Conservation (phyloP, 2,329 filamentous ascomycete genomes). For the Aotearoamyces nothofagi region DNA sequence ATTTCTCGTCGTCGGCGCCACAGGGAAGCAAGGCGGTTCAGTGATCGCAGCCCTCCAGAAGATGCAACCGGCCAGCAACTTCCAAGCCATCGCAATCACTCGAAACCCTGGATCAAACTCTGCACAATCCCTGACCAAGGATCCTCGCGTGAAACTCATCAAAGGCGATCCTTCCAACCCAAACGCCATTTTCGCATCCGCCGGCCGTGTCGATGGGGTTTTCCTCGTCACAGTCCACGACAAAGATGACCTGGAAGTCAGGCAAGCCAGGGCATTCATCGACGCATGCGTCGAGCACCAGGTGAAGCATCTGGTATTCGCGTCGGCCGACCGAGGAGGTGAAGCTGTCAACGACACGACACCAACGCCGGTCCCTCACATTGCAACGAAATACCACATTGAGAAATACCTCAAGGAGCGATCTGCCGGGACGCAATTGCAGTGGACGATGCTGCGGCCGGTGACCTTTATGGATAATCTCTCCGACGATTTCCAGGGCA, state of each 20-base stretch:
- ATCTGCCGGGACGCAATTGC: slow-evolving; percentile 24
- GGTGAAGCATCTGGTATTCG: slow-evolving; percentile 47
- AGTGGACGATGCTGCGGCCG: slow-evolving; percentile 37
- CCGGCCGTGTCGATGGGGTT: slow-evolving; percentile 34
- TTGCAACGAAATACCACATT: slow-evolving; percentile 35
- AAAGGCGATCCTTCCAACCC: slow-evolving; percentile 34
- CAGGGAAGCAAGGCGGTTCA: slow-evolving; percentile 18
- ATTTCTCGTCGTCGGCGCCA: slow-evolving; percentile 18
- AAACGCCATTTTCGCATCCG: slow-evolving; percentile 28
- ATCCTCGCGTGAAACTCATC: slow-evolving; percentile 33
- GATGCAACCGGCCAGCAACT: slow-evolving; percentile 16
- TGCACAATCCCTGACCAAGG: slow-evolving; percentile 27
- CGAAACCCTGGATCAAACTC: slow-evolving; percentile 28
- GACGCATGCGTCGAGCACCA: slow-evolving; percentile 36
- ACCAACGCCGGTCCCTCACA: slow-evolving; percentile 37
- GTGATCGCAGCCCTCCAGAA: slow-evolving; percentile 13
- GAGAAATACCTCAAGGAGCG: slow-evolving; percentile 36
- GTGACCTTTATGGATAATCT: slow-evolving; percentile 36
- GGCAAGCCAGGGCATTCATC: slow-evolving; percentile 38
- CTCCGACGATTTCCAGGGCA: slow-evolving; percentile 17
- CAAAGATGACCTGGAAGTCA: slow-evolving; percentile 27
- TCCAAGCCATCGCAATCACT: slow-evolving; percentile 37
- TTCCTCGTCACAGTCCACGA: slow-evolving; percentile 30
- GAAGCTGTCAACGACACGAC: slow-evolving; percentile 27
- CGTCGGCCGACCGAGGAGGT: slow-evolving; percentile 42